Percentiles rank a stretch among this genome's conserved stretches.
Conservation (phyloP, 352 stramenopile species). For the Phytophthora sojae region DNA sequence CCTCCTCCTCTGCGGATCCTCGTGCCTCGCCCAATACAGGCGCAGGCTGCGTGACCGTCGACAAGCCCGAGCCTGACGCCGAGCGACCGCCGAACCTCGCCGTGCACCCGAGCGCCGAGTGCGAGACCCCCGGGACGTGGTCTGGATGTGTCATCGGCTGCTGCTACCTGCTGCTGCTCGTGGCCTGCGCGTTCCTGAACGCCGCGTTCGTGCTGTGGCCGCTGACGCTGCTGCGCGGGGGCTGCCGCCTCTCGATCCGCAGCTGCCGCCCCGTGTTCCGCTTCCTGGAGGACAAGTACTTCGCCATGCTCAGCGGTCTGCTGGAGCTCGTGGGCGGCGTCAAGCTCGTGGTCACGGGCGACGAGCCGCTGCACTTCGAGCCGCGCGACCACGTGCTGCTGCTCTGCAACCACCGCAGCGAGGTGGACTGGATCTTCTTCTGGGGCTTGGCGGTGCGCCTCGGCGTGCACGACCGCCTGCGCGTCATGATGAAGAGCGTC, state of each 20-base stretch:
- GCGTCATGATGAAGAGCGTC: conserved; percentile 82
- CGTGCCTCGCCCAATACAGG: neutral
- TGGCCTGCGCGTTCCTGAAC: conserved; percentile 36
- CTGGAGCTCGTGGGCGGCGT: conserved; percentile 67
- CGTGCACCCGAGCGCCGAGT: conserved; percentile 56
- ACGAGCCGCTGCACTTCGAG: conserved; percentile 55
- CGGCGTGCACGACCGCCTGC: conserved; percentile 71
- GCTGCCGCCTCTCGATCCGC: conserved; percentile 29
- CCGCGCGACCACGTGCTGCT: conserved; percentile 60
- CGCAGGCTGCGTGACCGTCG: conserved; percentile 1
- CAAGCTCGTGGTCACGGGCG: conserved; percentile 64
- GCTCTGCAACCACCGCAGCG: conserved; percentile 81
- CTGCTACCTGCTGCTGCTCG: conserved; percentile 3
- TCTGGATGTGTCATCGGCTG: conserved; percentile 50
- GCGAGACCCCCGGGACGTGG: conserved; percentile 54
- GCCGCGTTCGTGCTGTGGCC: conserved; percentile 71
- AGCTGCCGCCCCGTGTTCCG: conserved; percentile 42
- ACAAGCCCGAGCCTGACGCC: conserved; percentile 22
- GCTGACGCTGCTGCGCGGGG: conserved; percentile 51
- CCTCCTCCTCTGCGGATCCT: neutral
- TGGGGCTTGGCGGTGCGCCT: conserved; percentile 78
- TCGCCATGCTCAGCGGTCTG: conserved; percentile 65
- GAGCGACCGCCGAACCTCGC: conserved; percentile 38
- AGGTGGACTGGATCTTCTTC: conserved; percentile 88
- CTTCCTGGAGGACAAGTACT: conserved; percentile 60